phyloP scores from a whole-genome alignment of 2,329 filamentous ascomycete genomes.

The Monilinia aucupariae region DNA sequence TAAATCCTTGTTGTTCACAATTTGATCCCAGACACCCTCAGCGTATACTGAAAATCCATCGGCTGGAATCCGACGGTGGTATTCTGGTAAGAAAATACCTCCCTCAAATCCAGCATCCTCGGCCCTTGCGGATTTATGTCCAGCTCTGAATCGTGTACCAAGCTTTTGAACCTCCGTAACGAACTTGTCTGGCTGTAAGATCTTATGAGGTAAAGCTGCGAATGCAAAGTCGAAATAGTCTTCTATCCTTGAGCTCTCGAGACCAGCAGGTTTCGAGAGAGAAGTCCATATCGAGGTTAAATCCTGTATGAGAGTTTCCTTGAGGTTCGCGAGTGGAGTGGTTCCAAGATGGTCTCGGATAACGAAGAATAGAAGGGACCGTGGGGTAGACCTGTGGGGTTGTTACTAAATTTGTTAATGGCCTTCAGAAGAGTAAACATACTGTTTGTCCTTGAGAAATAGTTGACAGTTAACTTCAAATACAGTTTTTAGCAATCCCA shows the following conservation, averaged over 20 bases:
- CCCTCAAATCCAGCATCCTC: constrained; percentile 70
- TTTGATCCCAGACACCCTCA: constrained; percentile 94
- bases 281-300: constrained; percentile 87
- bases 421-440: constrained; percentile 37
- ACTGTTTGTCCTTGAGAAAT: constrained; percentile 93
- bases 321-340: constrained; percentile 84
- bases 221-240: constrained; percentile 99
- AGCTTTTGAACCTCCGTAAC: constrained; percentile 72
- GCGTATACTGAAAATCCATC: constrained; percentile 96
- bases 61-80: constrained; percentile 90
- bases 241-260: constrained; percentile 84
- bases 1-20: constrained; percentile 96
- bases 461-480: constrained; percentile 98
- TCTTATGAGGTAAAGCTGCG: constrained; percentile 91
- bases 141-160: constrained; percentile 74
- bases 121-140: constrained; percentile 64
- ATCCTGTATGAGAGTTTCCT: constrained; percentile 85
- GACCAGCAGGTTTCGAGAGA: constrained; percentile 81
- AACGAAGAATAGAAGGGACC: constrained; percentile 95
- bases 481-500: constrained; percentile 96
- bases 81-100: constrained; percentile 85
- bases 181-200: constrained; percentile 90
- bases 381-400: constrained; percentile 64
- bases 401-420: constrained; percentile 25
- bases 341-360: constrained; percentile 94